These are phyloP conservation scores for Moricandia arvensis DNA, from an alignment of 345 rosid genomes.

Conservation along the genomic window DNA sequence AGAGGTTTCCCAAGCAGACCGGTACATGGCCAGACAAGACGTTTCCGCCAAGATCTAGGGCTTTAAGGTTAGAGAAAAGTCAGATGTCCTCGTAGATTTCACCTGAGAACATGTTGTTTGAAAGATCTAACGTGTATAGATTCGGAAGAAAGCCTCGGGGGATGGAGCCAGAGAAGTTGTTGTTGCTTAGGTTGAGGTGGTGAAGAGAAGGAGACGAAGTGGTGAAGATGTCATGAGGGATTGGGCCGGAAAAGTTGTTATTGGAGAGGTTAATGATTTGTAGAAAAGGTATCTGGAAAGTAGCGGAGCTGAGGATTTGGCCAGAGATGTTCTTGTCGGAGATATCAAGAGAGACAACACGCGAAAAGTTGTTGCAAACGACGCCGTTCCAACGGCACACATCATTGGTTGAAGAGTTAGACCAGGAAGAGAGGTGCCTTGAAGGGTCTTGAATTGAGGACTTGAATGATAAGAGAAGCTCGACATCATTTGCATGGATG, in stretches of 20 bases:
- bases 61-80: conserved; percentile 47
- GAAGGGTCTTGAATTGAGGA: conserved; percentile 63
- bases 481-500: conserved; percentile 50
- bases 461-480: conserved; percentile 68
- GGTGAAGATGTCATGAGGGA: conserved; percentile 52
- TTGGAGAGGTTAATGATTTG: conserved; percentile 58
- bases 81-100: conserved; percentile 53
- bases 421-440: conserved; percentile 66
- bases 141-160: conserved; percentile 33
- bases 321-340: conserved; percentile 69
- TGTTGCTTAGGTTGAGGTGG: conserved; percentile 76
- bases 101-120: conserved; percentile 78
- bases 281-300: conserved; percentile 56
- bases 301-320: conserved; percentile 38
- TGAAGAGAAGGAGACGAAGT: conserved; percentile 48
- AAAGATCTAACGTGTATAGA: conserved; percentile 69
- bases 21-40: conserved; percentile 64
- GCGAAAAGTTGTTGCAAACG: conserved; percentile 57
- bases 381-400: conserved; percentile 73
- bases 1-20: conserved; percentile 45
- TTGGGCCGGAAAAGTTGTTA: conserved; percentile 60
- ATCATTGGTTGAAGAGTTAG: conserved; percentile 38
- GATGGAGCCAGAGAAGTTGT: conserved; percentile 70
- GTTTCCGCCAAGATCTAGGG: conserved; percentile 88
- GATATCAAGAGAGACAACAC: conserved; percentile 50